Conservation (phyloP, 2,329 filamentous ascomycete species). For the Mariannaea sp. region DNA sequence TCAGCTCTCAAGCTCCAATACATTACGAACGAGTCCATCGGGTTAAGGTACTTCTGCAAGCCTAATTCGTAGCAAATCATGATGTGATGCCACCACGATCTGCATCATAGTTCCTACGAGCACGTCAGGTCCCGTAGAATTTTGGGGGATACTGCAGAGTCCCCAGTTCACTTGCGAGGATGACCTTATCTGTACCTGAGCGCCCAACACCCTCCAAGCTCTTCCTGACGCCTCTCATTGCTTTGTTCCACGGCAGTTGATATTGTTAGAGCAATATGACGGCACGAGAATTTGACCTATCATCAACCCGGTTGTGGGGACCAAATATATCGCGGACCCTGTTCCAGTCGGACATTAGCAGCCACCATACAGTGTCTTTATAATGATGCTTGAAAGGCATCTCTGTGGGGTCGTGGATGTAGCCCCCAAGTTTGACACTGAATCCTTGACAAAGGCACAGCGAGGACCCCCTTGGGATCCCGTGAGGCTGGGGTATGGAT, state of each 20-base stretch:
- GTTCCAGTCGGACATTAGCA: slow-evolving; percentile 22
- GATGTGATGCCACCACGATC: slow-evolving; percentile 9
- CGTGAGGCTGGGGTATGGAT: slow-evolving; percentile 15
- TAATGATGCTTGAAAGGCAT: slow-evolving; percentile 17
- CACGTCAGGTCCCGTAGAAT: slow-evolving; percentile 22
- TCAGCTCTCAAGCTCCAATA: background rate
- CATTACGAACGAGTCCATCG: background rate
- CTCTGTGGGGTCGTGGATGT: slow-evolving; percentile 7
- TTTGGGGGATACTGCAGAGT: slow-evolving; percentile 14
- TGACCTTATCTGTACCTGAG: background rate
- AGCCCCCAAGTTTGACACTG: slow-evolving; percentile 10
- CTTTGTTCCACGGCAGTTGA: slow-evolving; percentile 32
- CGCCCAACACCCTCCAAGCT: slow-evolving; percentile 8
- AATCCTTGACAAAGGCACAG: slow-evolving; percentile 15
- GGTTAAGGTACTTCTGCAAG: background rate
- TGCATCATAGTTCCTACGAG: slow-evolving; percentile 6
- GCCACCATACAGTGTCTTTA: slow-evolving; percentile 16
- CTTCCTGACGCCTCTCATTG: slow-evolving; percentile 17
- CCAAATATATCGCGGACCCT: slow-evolving; percentile 22
- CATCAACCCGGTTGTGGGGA: slow-evolving; percentile 19
- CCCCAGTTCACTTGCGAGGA: background rate
- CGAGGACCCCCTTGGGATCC: slow-evolving; percentile 9
- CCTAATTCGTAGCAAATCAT: slow-evolving; percentile 11
- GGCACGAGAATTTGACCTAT: slow-evolving; percentile 20
- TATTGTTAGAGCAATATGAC: slow-evolving; percentile 28